Evolutionary conservation across 177 flowering plant genomes (phyloP).

Genomic region (Tripterygium wilfordii): DNA sequence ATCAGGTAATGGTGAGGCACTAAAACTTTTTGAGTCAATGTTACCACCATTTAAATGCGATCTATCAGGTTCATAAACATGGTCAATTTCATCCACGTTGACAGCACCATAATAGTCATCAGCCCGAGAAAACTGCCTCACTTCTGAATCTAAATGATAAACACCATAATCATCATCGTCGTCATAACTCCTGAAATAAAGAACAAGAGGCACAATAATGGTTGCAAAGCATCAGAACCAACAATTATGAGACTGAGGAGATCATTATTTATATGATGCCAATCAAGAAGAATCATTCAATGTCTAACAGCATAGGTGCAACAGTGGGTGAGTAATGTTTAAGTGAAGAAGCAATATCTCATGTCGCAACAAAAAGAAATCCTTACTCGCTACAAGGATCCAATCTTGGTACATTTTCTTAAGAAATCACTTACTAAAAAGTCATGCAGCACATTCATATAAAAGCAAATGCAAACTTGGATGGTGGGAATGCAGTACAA

Average conservation of each 20-base stretch:
- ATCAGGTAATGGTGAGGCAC: constrained; percentile 23
- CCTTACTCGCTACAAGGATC: no score
- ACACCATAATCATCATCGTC: constrained; percentile 57
- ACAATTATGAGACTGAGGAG: not conserved
- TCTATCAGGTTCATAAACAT: constrained; percentile 36
- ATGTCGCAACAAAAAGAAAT: no score
- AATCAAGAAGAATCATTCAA: no score
- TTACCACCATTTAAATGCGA: constrained; percentile 42
- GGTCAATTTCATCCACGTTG: constrained; percentile 37
- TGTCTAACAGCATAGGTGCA: no score
- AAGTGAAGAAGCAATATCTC: no score
- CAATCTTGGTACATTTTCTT: no score
- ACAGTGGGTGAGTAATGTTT: no score
- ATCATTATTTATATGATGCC: no score
- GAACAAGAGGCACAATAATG: not conserved
- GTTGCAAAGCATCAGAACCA: not conserved
- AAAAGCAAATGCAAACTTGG: not conserved
- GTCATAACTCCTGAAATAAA: constrained; percentile 53
- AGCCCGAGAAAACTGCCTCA: constrained; percentile 34
- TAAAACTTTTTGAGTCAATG: constrained; percentile 24
- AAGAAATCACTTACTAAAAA: no score
- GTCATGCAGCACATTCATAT: not conserved
- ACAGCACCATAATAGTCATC: constrained; percentile 40
- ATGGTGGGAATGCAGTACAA: not conserved
- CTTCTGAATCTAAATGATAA: constrained; percentile 42